Percentiles rank a stretch among this genome's conserved stretches.
Evolutionary conservation across 2,329 filamentous ascomycete species (phyloP).

Genomic region (Fusarium goolgardi): DNA sequence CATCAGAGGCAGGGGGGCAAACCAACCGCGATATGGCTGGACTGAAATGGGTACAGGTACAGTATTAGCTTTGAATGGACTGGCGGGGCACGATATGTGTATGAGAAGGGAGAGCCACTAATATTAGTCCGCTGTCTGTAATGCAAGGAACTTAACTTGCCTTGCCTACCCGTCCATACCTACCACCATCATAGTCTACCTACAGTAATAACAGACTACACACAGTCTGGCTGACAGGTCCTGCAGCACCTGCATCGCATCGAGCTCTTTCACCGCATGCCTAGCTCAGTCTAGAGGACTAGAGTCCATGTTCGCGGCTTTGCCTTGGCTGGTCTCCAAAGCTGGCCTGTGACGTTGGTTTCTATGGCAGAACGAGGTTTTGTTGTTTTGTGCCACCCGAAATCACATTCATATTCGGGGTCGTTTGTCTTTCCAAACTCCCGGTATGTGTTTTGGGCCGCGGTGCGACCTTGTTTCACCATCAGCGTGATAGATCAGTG

Average conservation of each 20-base stretch:
- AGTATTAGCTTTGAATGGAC: constrained; percentile 1
- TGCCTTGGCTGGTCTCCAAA: constrained; percentile 23
- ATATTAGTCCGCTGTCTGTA: constrained; percentile 9
- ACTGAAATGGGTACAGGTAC: constrained; percentile 9
- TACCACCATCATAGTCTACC: constrained; percentile 4
- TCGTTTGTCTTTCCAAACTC: constrained; percentile 38
- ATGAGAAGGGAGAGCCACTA: constrained; percentile 9
- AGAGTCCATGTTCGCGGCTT: constrained; percentile 6
- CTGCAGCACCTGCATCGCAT: constrained; percentile 13
- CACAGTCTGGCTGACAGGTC: constrained; percentile 4
- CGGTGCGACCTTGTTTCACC: constrained; percentile 18
- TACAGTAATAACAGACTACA: not conserved
- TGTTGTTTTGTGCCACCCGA: constrained; percentile 29
- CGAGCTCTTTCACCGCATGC: constrained; percentile 10
- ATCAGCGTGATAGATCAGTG: not conserved
- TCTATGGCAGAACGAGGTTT: constrained; percentile 12
- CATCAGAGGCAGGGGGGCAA: constrained; percentile 22
- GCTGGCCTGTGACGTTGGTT: constrained; percentile 36
- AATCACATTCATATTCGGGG: constrained; percentile 22
- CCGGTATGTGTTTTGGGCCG: constrained; percentile 35
- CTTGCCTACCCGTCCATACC: constrained; percentile 34
- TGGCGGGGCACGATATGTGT: constrained; percentile 20
- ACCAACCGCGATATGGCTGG: constrained; percentile 25
- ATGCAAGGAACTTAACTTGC: constrained; percentile 38
- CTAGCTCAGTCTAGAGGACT: not conserved